A percentile compares a stretch with the other conserved stretches of the same genome.
These are phyloP conservation scores for Eucommia ulmoides DNA, from an alignment of 257 asterid species.

Conservation along the genomic window DNA sequence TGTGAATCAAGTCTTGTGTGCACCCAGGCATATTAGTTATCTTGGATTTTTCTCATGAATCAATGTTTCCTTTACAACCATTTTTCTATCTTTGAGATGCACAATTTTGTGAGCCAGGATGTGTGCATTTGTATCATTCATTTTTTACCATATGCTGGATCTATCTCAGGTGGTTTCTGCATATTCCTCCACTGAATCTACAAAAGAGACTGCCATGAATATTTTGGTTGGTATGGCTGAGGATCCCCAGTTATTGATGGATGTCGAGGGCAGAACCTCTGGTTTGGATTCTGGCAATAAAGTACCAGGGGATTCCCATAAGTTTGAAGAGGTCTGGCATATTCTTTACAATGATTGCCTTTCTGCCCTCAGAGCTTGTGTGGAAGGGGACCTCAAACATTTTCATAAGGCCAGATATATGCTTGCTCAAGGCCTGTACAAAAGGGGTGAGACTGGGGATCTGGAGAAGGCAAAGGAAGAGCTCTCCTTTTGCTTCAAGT, in stretches of 20 bases:
- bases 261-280: conserved; percentile 27
- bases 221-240: conserved; percentile 26
- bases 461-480: conserved; percentile 94
- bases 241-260: conserved; percentile 32
- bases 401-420: conserved; percentile 91
- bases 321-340: conserved; percentile 56
- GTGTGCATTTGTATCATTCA: conserved; percentile 8
- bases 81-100: background rate
- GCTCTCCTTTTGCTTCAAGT: conserved; percentile 93
- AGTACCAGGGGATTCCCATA: conserved; percentile 15
- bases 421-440: conserved; percentile 85
- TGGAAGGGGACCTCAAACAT: conserved; percentile 98
- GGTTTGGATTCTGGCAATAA: conserved; percentile 17
- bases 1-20: background rate
- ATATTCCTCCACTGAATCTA: conserved; percentile 52
- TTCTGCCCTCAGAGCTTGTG: conserved; percentile 79
- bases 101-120: conserved; percentile 7
- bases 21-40: background rate
- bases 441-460: conserved; percentile 67
- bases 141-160: conserved; percentile 8
- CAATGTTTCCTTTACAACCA: background rate
- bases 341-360: conserved; percentile 84
- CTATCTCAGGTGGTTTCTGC: conserved; percentile 62
- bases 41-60: too few relatives aligned
- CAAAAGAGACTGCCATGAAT: conserved; percentile 34